Conservation (phyloP, 192 early-diverging fungal species). For the Mortierella hygrophila region DNA sequence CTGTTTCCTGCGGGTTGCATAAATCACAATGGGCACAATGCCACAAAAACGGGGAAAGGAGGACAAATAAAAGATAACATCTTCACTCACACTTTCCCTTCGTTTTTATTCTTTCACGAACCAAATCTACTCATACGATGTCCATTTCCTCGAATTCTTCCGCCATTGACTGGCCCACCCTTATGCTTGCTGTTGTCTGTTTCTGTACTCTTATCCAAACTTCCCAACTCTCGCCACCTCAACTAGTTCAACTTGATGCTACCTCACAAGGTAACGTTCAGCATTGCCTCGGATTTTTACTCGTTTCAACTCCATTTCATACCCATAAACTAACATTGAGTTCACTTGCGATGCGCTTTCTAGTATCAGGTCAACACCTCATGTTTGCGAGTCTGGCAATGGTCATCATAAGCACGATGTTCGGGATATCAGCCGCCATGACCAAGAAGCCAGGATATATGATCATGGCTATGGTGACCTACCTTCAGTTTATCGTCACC, state of each 20-base stretch:
- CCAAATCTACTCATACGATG: background rate
- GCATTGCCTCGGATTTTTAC: too few relatives aligned
- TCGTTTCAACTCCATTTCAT: too few relatives aligned
- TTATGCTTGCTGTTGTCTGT: background rate
- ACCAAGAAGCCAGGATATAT: slow-evolving; percentile 1
- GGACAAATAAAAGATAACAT: background rate
- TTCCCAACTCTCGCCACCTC: background rate
- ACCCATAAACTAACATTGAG: background rate
- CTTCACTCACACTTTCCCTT: background rate
- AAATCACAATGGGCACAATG: background rate
- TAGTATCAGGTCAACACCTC: background rate
- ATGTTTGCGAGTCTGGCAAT: background rate
- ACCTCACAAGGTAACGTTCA: background rate
- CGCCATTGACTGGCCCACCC: background rate
- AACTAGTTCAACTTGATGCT: background rate
- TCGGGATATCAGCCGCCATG: background rate
- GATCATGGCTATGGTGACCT: background rate
- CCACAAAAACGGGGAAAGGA: background rate
- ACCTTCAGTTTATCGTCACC: background rate
- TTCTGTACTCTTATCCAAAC: background rate
- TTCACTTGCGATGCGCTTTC: background rate
- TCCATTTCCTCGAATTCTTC: background rate
- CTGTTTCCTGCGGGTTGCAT: background rate
- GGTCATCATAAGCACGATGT: background rate
- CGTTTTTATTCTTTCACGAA: background rate